Evolutionary conservation across 192 early-diverging fungal genomes (phyloP), one percentile per base, ranked within the genome.

Genomic region (Pilobolus umbonatus): DNA sequence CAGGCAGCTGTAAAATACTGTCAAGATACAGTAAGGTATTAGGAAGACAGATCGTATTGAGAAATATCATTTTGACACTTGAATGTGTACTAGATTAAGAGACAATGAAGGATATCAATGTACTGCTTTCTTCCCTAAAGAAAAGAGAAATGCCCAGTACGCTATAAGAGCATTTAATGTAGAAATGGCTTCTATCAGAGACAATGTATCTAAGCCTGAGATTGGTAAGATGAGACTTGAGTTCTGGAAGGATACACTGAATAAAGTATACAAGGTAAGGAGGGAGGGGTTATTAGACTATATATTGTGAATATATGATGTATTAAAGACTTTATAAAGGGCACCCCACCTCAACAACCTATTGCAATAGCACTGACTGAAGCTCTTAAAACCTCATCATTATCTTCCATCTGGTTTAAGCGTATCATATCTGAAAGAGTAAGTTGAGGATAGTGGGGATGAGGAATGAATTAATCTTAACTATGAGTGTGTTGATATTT

Each of bases 121-220:
- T 17, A 76, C 88, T 46, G 73, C 90, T 17, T 96, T 98, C 63
- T 83, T 85, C 34, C 90, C 94, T 7, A 51, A 68, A 22, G 64
- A 71, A 9, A 72, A 84, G 9, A 85, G 88, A 32, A 67, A 82
- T 21, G 76, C 87, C 5, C 80, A 84, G 35, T 88, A 84, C 74
- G 92, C 84, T 0, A 56, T 96, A 17, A 80, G 93, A 19, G 94
- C 94, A 0, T 85, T 98, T 74, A 96, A 97, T 69, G 68, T 91
- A 35, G 96, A 98, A 72, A 72, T 92, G 15, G 89, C 92, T 6
- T 74, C 72, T 62, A 80, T 94, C 44, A 76, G 85, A 9, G 89
- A 91, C n/a, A 78, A 62, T 19, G 87, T 90, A 1, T 81, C 80
- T 24, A 82, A 87, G 50, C 56, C 75, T 1, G 62, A 79, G 0